phyloP scores from a whole-genome alignment of 2,329 filamentous ascomycete species.

The Pseudopyrenochaeta lycopersici region DNA sequence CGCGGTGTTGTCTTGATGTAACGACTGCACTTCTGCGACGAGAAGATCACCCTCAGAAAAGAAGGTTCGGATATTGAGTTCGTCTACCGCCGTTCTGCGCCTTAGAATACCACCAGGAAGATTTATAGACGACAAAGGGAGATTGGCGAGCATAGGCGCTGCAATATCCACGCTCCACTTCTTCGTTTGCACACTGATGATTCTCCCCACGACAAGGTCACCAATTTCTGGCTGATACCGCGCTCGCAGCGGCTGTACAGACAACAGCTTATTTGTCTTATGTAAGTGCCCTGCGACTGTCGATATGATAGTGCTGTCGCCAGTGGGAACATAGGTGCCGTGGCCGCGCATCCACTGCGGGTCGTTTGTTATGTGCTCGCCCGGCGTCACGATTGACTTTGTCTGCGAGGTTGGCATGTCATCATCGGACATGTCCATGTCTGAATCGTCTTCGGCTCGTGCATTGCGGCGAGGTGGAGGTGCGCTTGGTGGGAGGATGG shows the following conservation, averaged over 20 bases:
- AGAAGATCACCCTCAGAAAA: conserved; percentile 95
- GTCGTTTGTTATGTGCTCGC: conserved; percentile 86
- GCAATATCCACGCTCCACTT: conserved; percentile 96
- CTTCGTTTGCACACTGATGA: conserved; percentile 91
- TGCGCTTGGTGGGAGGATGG: conserved; percentile 63
- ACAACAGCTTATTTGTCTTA: conserved; percentile 96
- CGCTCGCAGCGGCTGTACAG: conserved; percentile 86
- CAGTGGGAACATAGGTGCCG: conserved; percentile 79
- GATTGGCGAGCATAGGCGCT: conserved; percentile 81
- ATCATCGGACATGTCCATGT: conserved; percentile 59
- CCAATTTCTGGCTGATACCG: conserved; percentile 96
- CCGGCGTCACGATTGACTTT: conserved; percentile 79
- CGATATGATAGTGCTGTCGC: conserved; percentile 77
- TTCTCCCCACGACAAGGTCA: conserved; percentile 91
- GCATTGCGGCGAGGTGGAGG: conserved; percentile 40
- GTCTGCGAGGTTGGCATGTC: conserved; percentile 33
- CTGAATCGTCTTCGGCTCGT: conserved; percentile 57
- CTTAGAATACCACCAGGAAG: conserved; percentile 91
- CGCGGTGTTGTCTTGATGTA: conserved; percentile 86
- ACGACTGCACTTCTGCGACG: conserved; percentile 91
- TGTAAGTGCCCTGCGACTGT: conserved; percentile 90
- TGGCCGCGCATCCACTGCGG: conserved; percentile 99
- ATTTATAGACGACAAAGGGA: conserved; percentile 91
- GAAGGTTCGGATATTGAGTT: conserved; percentile 96
- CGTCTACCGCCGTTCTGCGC: conserved; percentile 92